These are phyloP conservation scores for Saturnispora mendoncae DNA, from an alignment of 805 yeast species.

Conservation along the genomic window DNA sequence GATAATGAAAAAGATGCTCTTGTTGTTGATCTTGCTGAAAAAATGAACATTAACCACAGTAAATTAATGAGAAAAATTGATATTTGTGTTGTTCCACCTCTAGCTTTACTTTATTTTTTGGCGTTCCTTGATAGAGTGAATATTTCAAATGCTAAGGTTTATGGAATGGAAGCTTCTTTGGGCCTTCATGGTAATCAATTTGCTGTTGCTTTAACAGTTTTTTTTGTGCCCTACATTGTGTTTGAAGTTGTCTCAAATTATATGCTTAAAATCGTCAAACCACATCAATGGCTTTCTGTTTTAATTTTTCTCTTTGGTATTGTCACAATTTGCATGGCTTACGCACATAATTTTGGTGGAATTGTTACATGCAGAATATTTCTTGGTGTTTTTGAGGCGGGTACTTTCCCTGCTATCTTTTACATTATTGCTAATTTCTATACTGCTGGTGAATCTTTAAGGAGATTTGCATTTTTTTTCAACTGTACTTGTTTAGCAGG, in stretches of 20 bases:
- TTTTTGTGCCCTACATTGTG: conserved; percentile 60
- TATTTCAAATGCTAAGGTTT: conserved; percentile 70
- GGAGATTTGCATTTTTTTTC: conserved; percentile 60
- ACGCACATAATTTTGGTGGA: conserved; percentile 47
- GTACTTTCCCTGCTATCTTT: conserved; percentile 70
- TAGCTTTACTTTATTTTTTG: conserved; percentile 62
- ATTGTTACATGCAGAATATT: conserved; percentile 55
- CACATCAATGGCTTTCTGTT: conserved; percentile 53
- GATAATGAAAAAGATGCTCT: conserved; percentile 12
- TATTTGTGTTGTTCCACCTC: conserved; percentile 64
- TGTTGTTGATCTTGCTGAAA: conserved; percentile 32
- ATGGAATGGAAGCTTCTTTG: conserved; percentile 53
- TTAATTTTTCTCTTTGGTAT: conserved; percentile 56
- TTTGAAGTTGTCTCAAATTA: conserved; percentile 64
- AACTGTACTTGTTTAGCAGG: conserved; percentile 68
- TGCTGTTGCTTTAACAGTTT: conserved; percentile 57
- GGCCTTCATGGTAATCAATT: conserved; percentile 49
- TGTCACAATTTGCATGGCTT: conserved; percentile 58
- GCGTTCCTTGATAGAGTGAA: conserved; percentile 78
- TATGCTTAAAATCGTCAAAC: conserved; percentile 46
- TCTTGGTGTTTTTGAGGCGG: conserved; percentile 60
- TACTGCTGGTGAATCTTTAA: conserved; percentile 54
- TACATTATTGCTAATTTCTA: conserved; percentile 61
- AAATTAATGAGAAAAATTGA: conserved; percentile 60
- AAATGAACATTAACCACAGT: conserved; percentile 43